Evolutionary conservation across 257 asterid genomes (phyloP), one percentile per base, ranked within the genome.

Genomic region (Galeopsis tetrahit): DNA sequence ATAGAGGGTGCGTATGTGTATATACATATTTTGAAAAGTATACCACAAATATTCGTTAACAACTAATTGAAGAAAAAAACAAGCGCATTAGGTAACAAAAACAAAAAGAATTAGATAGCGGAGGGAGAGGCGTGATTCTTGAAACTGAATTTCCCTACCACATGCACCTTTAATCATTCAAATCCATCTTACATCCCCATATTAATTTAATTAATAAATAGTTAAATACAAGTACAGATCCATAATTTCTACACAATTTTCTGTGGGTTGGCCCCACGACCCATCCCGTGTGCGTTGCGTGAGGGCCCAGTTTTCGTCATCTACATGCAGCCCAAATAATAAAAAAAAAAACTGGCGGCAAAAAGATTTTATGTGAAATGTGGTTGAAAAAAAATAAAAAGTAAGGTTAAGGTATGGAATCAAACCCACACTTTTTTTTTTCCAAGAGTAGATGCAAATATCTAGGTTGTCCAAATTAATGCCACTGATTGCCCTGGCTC

Each of bases 51-150:
- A 44, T 44, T 44, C 11, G 3, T 44, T 11, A 2, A 15, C 52
- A 46, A 46, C 14, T 1, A 3, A 21, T 21, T 11, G 11, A 11
- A 6, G 0, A 3, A 11, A 3, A 46, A 46, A 46, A 46, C 11
- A 10, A 5, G 53, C 51, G 58, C 10, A 43, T 48, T 55, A 63
- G 79, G 58, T 78, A 34, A 14, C 72, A 55, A 46, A 46, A n/a
- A n/a, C n/a, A n/a, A n/a, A 4, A 15, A 17, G 4, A 43, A 28
- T 13, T 46, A n/a, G 10, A 53, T 17, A 6, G 75, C 75, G 64
- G 72, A 35, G 73, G 15, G 53, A 10, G 76, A 62, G 79, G 79
- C 73, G 49, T 35, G 44, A 55, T 73, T 78, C 5, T 52, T 7
- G 78, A 58, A 11, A 48, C 51, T 69, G 40, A 38, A 5, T 3